Conservation (phyloP, 2,329 filamentous ascomycete species). For the Fusarium sp. region DNA sequence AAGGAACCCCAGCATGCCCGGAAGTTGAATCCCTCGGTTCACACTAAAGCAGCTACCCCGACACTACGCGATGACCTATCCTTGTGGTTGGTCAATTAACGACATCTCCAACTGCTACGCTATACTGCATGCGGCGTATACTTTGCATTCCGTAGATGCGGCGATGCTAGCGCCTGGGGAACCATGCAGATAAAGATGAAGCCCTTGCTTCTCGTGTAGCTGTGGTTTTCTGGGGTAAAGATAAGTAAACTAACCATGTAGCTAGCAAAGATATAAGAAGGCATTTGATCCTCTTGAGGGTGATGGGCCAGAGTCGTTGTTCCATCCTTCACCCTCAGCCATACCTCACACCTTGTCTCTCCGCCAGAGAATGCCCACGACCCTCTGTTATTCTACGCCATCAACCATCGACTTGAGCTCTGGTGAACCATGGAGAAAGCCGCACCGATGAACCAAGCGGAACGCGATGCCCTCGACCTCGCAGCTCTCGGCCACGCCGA, state of each 20-base stretch:
- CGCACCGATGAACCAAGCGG: conserved; percentile 35
- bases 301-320: not conserved
- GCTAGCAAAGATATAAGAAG: conserved; percentile 22
- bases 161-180: conserved; percentile 17
- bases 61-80: conserved; percentile 1
- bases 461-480: conserved; percentile 46
- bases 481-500: conserved; percentile 52
- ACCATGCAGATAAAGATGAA: not conserved
- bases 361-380: conserved; percentile 36
- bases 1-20: conserved; percentile 12
- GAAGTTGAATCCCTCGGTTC: no score
- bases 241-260: conserved; percentile 10
- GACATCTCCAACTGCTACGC: conserved; percentile 11
- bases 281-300: not conserved
- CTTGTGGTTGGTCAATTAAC: conserved; percentile 12
- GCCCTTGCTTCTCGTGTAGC: not conserved
- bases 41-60: not conserved
- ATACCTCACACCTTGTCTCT: not conserved
- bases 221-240: conserved; percentile 22
- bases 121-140: conserved; percentile 31
- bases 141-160: conserved; percentile 21
- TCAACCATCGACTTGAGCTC: conserved; percentile 34
- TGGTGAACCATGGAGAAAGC: conserved; percentile 37
- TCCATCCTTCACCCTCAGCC: not conserved
- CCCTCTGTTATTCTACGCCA: not conserved